Evolutionary conservation across 2,329 filamentous ascomycete genomes (phyloP).

Genomic region (Aspergillus fijiensis): DNA sequence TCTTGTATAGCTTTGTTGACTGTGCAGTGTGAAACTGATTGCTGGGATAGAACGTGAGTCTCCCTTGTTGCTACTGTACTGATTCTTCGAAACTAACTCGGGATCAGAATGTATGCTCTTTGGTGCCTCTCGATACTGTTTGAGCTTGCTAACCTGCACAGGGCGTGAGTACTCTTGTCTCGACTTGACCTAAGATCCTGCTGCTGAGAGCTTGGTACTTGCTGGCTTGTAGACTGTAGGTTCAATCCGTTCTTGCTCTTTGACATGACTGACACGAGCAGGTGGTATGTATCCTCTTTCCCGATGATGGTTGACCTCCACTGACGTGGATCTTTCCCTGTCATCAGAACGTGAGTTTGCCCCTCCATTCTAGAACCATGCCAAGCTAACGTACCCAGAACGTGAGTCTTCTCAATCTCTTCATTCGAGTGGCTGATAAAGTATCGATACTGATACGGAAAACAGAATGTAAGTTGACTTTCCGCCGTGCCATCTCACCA

Average conservation of each 20-base stretch:
- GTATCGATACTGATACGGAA: background rate
- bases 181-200: background rate
- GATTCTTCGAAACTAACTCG: background rate
- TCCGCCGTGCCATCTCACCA: rapidly evolving
- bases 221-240: constrained; percentile 11
- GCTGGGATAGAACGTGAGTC: background rate
- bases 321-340: constrained; percentile 1
- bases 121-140: background rate
- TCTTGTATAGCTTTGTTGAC: background rate
- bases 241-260: background rate
- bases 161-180: constrained; percentile 12
- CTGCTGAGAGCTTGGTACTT: background rate
- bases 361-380: background rate
- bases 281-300: constrained; percentile 13
- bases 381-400: background rate
- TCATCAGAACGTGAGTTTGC: constrained; percentile 11
- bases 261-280: constrained; percentile 9
- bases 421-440: background rate
- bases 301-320: constrained; percentile 1
- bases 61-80: background rate
- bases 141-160: background rate
- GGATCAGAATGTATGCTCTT: background rate
- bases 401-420: background rate
- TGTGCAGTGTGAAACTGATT: background rate
- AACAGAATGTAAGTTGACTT: background rate